phyloP scores from a whole-genome alignment of 345 rosid species.

The Limnanthes douglasii region DNA sequence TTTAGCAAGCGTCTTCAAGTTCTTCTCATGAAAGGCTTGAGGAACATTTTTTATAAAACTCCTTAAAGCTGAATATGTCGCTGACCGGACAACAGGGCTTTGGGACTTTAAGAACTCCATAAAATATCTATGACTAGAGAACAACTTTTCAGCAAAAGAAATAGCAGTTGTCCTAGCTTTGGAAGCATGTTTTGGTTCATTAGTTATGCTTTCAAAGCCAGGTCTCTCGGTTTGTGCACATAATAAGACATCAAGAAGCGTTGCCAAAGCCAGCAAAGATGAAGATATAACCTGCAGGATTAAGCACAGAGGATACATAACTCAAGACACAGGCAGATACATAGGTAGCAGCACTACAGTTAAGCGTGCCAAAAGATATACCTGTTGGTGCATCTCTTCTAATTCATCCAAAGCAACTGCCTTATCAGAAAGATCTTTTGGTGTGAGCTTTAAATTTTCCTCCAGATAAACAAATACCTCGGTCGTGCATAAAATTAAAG shows the following conservation, averaged over 20 bases:
- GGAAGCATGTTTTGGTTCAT: constrained; percentile 48
- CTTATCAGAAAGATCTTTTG: constrained; percentile 68
- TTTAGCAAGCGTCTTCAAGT: constrained; percentile 44
- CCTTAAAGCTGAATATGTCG: constrained; percentile 56
- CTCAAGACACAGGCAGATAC: constrained; percentile 2
- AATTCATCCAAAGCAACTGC: constrained; percentile 73
- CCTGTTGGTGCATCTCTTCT: constrained; percentile 95
- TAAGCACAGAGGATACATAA: constrained; percentile 10
- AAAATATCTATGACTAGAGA: constrained; percentile 59
- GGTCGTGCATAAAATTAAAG: constrained; percentile 49
- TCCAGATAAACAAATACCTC: constrained; percentile 78
- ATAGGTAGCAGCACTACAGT: constrained; percentile 2
- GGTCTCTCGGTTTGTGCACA: constrained; percentile 29
- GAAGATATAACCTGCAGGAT: constrained; percentile 67
- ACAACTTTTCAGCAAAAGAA: constrained; percentile 65
- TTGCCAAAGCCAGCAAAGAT: constrained; percentile 73
- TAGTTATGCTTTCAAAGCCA: constrained; percentile 37
- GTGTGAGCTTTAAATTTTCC: constrained; percentile 82
- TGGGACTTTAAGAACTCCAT: constrained; percentile 57
- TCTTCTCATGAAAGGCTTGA: constrained; percentile 48
- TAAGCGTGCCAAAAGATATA: constrained; percentile 12
- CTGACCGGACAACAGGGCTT: constrained; percentile 62
- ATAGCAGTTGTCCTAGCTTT: constrained; percentile 66
- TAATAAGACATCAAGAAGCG: constrained; percentile 67
- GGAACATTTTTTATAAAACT: constrained; percentile 62